phyloP scores from a whole-genome alignment of 495 filamentous ascomycete species.

The Aspergillus homomorphus region DNA sequence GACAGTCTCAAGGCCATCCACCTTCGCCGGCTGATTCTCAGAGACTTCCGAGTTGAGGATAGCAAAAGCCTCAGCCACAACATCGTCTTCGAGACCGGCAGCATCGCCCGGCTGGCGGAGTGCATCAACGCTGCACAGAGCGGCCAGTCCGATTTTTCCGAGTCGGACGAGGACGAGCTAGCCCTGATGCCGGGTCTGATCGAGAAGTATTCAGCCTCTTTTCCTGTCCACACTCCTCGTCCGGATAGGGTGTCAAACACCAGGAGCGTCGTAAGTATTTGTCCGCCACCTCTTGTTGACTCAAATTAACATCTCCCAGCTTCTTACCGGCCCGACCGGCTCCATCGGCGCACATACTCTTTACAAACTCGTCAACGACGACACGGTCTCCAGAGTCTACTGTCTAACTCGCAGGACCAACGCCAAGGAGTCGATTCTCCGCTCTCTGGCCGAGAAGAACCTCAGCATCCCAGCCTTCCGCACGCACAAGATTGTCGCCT shows the following conservation, averaged over 20 bases:
- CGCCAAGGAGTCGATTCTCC: slow-evolving; percentile 24
- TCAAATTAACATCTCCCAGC: slow-evolving; percentile 27
- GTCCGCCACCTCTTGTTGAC: not conserved
- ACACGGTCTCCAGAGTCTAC: slow-evolving; percentile 44
- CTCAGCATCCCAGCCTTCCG: slow-evolving; percentile 28
- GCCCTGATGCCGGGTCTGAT: slow-evolving; percentile 45
- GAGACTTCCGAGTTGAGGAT: slow-evolving; percentile 39
- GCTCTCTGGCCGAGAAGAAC: slow-evolving; percentile 34
- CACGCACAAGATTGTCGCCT: slow-evolving; percentile 34
- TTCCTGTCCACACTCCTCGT: slow-evolving; percentile 34
- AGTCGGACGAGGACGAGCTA: slow-evolving; percentile 27
- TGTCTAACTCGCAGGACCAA: slow-evolving; percentile 49
- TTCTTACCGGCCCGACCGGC: slow-evolving; percentile 60
- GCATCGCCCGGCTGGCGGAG: slow-evolving; percentile 42
- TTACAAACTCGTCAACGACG: slow-evolving; percentile 42
- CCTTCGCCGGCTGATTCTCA: slow-evolving; percentile 48
- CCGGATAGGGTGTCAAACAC: slow-evolving; percentile 18
- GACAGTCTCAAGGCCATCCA: slow-evolving; percentile 62
- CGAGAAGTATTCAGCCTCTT: slow-evolving; percentile 44
- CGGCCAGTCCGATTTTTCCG: slow-evolving; percentile 33
- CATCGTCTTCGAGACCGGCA: slow-evolving; percentile 52
- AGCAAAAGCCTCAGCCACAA: slow-evolving; percentile 37
- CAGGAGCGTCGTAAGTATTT: slow-evolving; percentile 38
- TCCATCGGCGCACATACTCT: slow-evolving; percentile 56
- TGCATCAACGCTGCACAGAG: slow-evolving; percentile 31